Conservation (phyloP, 148 eudicot genomes). For the Rhododendron williamsianum region DNA sequence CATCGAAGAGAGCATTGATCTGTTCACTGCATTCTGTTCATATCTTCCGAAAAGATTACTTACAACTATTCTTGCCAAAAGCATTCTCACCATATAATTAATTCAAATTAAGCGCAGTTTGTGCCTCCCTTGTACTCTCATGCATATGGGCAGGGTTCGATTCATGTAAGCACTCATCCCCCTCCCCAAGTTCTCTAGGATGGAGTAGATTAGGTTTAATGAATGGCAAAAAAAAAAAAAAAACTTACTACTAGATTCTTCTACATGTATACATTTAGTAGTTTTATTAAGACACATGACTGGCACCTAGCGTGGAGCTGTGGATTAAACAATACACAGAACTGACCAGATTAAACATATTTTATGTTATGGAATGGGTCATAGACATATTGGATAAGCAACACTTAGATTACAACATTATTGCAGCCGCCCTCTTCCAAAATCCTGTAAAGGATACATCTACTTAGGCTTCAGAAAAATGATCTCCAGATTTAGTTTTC, state of each 20-base stretch:
- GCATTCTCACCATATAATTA: background rate
- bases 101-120: background rate
- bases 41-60: slow-evolving; percentile 3
- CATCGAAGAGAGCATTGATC: background rate
- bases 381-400: background rate
- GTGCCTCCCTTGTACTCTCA: too few species aligned
- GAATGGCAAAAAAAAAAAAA: too few species aligned
- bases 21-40: background rate
- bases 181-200: too few species aligned
- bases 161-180: too few species aligned
- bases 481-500: background rate
- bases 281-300: background rate
- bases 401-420: background rate
- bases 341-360: background rate
- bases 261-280: background rate
- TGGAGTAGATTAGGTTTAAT: too few species aligned
- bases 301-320: background rate
- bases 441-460: background rate
- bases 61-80: background rate
- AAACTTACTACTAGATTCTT: background rate
- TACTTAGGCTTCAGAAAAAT: background rate
- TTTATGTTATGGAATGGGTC: background rate
- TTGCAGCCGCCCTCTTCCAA: background rate
- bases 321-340: background rate
- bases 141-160: too few species aligned